Conservation (phyloP, 2,329 filamentous ascomycete genomes). For the Ophiocordyceps australis region DNA sequence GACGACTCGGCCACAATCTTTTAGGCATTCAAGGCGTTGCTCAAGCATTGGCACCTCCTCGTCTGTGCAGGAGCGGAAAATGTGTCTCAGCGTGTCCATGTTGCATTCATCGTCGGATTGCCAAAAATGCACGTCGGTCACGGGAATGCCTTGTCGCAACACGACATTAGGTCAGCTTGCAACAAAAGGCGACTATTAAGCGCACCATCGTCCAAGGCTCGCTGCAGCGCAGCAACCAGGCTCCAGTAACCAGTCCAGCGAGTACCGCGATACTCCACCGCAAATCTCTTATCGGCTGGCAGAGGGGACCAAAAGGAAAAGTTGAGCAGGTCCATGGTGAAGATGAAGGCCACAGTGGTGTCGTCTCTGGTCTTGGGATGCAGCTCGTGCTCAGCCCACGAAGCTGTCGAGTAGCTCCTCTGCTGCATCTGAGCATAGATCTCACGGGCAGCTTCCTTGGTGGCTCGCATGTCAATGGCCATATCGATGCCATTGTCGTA, state of each 20-base stretch:
- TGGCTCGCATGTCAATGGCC: slow-evolving; percentile 65
- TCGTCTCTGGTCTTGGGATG: slow-evolving; percentile 75
- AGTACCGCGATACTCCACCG: slow-evolving; percentile 63
- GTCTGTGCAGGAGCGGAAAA: slow-evolving; percentile 74
- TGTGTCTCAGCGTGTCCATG: slow-evolving; percentile 50
- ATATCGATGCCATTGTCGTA: slow-evolving; percentile 91
- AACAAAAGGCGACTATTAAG: slow-evolving; percentile 1
- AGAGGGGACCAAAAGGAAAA: slow-evolving; percentile 89
- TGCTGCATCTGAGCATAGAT: slow-evolving; percentile 73
- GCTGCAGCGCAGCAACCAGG: slow-evolving; percentile 68
- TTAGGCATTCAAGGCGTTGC: slow-evolving; percentile 60
- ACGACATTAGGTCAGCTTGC: too few species aligned
- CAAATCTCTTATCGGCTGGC: slow-evolving; percentile 54
- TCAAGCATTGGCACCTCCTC: slow-evolving; percentile 75
- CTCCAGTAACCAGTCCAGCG: slow-evolving; percentile 94
- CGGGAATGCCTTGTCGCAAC: slow-evolving; percentile 49
- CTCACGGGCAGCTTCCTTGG: slow-evolving; percentile 61
- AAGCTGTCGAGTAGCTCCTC: slow-evolving; percentile 65
- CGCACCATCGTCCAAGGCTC: slow-evolving; percentile 69
- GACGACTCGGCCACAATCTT: slow-evolving; percentile 68
- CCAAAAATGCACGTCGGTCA: slow-evolving; percentile 83
- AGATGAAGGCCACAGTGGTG: slow-evolving; percentile 75
- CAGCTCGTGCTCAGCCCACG: slow-evolving; percentile 77
- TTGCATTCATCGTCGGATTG: slow-evolving; percentile 57
- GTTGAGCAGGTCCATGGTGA: slow-evolving; percentile 92